These are phyloP conservation scores for Cryphonectria japonica DNA, from an alignment of 2,329 filamentous ascomycete species.

Conservation along the genomic window DNA sequence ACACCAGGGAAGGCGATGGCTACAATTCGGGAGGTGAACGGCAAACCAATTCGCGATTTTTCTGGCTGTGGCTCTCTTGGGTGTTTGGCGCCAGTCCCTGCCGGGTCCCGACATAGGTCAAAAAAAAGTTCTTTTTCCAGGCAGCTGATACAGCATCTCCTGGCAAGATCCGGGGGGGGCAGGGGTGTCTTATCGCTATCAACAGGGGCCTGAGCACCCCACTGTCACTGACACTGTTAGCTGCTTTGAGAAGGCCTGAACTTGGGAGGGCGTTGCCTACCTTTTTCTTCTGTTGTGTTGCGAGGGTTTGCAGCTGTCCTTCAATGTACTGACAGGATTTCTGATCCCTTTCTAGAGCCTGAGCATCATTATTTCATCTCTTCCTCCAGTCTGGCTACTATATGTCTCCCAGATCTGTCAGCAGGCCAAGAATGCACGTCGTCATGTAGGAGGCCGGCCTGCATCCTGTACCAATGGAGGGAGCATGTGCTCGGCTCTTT, in stretches of 20 bases:
- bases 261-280: background rate
- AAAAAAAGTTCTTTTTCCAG: slow-evolving; percentile 5
- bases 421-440: background rate
- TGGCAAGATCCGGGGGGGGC: background rate
- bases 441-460: background rate
- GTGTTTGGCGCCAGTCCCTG: background rate
- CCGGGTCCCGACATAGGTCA: background rate
- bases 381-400: background rate
- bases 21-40: background rate
- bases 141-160: slow-evolving; percentile 1
- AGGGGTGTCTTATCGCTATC: slow-evolving; percentile 10
- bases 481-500: background rate
- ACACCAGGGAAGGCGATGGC: background rate
- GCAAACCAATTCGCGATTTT: slow-evolving; percentile 11
- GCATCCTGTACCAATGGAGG: background rate
- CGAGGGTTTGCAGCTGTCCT: too few relatives aligned
- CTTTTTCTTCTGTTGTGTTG: background rate
- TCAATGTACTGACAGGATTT: too few relatives aligned
- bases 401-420: background rate
- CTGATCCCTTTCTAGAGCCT: background rate
- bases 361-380: background rate
- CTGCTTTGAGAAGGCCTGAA: background rate
- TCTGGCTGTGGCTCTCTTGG: background rate
- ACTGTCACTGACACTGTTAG: background rate
- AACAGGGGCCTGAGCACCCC: background rate